phyloP scores from a whole-genome alignment of 78 protist genomes.

The Guillardia theta region DNA sequence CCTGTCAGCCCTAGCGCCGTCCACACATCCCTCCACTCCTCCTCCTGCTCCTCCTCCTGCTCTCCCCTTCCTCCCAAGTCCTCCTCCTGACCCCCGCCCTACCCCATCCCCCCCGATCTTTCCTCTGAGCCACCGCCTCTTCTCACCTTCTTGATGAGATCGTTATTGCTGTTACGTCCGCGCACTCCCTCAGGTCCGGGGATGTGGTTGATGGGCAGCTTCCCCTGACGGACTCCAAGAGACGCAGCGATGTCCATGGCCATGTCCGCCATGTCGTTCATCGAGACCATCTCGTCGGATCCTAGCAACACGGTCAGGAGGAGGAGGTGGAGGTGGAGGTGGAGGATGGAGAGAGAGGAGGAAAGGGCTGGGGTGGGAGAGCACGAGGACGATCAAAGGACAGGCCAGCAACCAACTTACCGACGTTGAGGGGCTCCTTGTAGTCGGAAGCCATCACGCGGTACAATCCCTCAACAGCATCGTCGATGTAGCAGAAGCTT shows the following conservation, averaged over 20 bases:
- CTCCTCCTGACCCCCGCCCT: too few species aligned
- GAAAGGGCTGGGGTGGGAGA: neutral
- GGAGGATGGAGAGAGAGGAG: neutral
- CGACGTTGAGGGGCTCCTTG: constrained; percentile 77
- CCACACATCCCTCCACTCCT: neutral
- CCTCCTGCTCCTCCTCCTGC: too few species aligned
- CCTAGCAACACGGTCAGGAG: neutral
- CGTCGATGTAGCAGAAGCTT: constrained; percentile 75
- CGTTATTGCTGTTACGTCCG: constrained; percentile 83
- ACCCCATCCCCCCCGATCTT: too few species aligned
- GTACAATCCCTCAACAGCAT: constrained; percentile 73
- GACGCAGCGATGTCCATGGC: constrained; percentile 44
- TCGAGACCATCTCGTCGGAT: constrained; percentile 58
- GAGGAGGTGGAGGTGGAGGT: neutral
- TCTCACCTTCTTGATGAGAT: constrained; percentile 64
- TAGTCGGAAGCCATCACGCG: constrained; percentile 61
- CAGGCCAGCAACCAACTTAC: neutral
- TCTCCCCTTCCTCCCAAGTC: too few species aligned
- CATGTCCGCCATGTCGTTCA: constrained; percentile 76
- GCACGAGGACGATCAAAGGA: neutral
- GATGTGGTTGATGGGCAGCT: constrained; percentile 64
- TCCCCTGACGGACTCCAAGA: neutral
- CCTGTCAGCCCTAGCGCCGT: neutral
- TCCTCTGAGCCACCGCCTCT: too few species aligned
- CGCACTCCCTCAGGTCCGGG: constrained; percentile 89